Percentiles rank a stretch among this genome's conserved stretches.
Conservation (phyloP, 495 filamentous ascomycete species). For the Xylaria venustula region DNA sequence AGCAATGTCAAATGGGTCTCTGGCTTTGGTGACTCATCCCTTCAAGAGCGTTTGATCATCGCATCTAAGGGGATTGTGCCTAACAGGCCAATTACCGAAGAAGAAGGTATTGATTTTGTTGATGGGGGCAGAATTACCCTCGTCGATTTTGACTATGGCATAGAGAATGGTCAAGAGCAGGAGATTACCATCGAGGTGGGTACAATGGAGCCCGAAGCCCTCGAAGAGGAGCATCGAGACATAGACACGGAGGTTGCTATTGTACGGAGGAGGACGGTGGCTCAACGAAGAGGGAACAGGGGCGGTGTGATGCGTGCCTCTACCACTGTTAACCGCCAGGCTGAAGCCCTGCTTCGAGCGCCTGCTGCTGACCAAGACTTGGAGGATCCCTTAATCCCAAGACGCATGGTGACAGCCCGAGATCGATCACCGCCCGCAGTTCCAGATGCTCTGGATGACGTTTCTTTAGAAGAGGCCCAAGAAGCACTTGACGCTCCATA, state of each 20-base stretch:
- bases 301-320: conserved; percentile 34
- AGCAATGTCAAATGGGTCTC: conserved; percentile 64
- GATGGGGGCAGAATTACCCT: conserved; percentile 78
- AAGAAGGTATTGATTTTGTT: conserved; percentile 73
- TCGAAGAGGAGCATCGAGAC: conserved; percentile 74
- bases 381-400: conserved; percentile 43
- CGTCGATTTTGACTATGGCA: conserved; percentile 68
- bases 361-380: conserved; percentile 39
- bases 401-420: conserved; percentile 33
- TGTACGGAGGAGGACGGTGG: conserved; percentile 70
- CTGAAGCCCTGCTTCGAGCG: conserved; percentile 43
- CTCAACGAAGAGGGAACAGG: conserved; percentile 49
- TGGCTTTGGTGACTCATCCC: conserved; percentile 40
- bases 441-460: conserved; percentile 23
- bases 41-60: conserved; percentile 64
- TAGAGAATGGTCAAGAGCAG: conserved; percentile 50
- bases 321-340: conserved; percentile 36
- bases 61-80: conserved; percentile 74
- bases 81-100: conserved; percentile 56
- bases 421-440: background rate
- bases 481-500: conserved; percentile 69
- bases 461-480: conserved; percentile 48
- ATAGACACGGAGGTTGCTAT: conserved; percentile 81
- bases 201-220: conserved; percentile 61
- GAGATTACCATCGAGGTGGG: conserved; percentile 75